Evolutionary conservation across 2,329 filamentous ascomycete species (phyloP), one percentile per base, ranked within the genome.

Genomic region (Fusarium globosum): DNA sequence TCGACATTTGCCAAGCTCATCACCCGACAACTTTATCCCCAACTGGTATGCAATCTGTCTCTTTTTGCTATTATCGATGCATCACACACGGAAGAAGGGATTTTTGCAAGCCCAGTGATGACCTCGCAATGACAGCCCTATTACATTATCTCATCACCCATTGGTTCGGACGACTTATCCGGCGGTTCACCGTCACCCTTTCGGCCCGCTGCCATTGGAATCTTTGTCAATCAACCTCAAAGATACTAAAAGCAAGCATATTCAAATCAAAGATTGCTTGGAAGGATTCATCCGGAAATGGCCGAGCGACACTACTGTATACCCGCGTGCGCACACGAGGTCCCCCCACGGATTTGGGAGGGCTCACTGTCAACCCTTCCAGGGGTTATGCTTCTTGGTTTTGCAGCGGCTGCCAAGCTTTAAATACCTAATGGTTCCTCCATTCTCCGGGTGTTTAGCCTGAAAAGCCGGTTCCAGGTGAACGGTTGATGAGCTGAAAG

Each of bases 361-460:
- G 65, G 65, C 38, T 68, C 65, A 68, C 65, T 68, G 65, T 68
- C 65, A 45, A 68, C 65, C 65, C 39, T 68, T 41, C 63, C 35
- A 39, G 53, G 49, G 41, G 35, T 46, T 42, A 14, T 49, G 23
- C 46, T 39, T 30, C 26, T 36, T 2, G 11, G 28, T n/a, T 42
- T 33, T 18, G 18, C 28, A 45, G 56, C 48, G 33, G 35, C 9
- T 49, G 64, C 65, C 65, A 68, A 68, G 64, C 21, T 28, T 39
- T 51, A 48, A 53, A 35, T 46, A 51, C 21, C 28, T 28, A 68
- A 18, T 16, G 14, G 23, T 59, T 14, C 6, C 16, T 16, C 28
- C 35, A 21, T 36, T 28, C 36, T 39, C 23, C 11, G 20, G 30
- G n/a, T 38, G 43, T 68, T 68, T 68, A 68, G 65, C 65, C 64